Base-by-base conservation (phyloP, 2,329 filamentous ascomycete genomes). In the Colletotrichum liriopes region DNA sequence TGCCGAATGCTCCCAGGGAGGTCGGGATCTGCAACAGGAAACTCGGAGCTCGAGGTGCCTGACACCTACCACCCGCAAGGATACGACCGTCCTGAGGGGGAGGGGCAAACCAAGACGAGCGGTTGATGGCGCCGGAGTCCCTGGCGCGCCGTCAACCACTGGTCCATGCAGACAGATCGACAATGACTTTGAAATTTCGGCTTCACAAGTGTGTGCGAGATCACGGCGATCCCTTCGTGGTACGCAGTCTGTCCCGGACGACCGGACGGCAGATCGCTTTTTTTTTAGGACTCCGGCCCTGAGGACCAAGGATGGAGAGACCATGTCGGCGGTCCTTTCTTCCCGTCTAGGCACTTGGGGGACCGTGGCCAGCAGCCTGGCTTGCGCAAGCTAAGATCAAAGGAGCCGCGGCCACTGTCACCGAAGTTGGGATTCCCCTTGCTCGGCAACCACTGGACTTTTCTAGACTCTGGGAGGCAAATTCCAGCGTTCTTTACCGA, bases 1-100 rank as follows among this genome's bases (percentile, higher is more conserved):
- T 62, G 51, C 64, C 63, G 58, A 61, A 66, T 62, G 29, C 29
- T 47, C 4, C 62, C 29, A 65, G 56, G 67, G 58, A 60, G 26
- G 35, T 58, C 65, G 47, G 45, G 49, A 39, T 65, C 68, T 69
- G 66, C 59, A 63, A 69, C 52, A 64, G 59, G 65, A 64, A 60
- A 47, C 61, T 64, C 65, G 59, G 65, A 60, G 45, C 45, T 55
- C 29, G 45, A 55, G 32, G 47, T 71, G 65, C 45, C 59, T 55
- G 52, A 55, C 45, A 37, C 32, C 65, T 63, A 37, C 41, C 37
- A 68, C 59, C 52, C 52, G 12, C 41, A 69, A 45, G 65, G 54
- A 47, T 41, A 56, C 41, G 47, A 45, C 54, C 14, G 45, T 32
- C 43, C 49, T 43, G 41, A 63, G 41, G 51, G 37, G 35, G 16